Percentiles rank a stretch among this genome's conserved stretches.
These are phyloP conservation scores for Leptomonas pyrrhocoris DNA, from an alignment of 208 protist species.

Conservation along the genomic window DNA sequence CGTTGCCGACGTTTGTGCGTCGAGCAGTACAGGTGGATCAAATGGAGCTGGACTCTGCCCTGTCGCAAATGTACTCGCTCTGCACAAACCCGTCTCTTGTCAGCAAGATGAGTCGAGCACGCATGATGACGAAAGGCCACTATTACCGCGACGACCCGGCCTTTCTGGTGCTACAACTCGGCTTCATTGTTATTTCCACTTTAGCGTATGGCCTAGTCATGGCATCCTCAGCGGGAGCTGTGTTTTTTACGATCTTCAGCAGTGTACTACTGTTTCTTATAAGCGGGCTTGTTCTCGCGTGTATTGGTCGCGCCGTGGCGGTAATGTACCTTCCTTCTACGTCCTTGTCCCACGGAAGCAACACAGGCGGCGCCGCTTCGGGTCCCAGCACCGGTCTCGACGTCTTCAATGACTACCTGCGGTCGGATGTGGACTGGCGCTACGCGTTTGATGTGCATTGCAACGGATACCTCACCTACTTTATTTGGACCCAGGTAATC, in stretches of 20 bases:
- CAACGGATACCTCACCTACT: constrained; percentile 96
- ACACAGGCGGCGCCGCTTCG: not conserved
- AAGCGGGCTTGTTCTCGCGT: constrained; percentile 67
- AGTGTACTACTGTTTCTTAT: constrained; percentile 51
- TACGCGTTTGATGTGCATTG: constrained; percentile 98
- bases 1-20: constrained; percentile 72
- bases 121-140: constrained; percentile 97
- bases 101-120: constrained; percentile 84
- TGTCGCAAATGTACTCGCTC: constrained; percentile 92
- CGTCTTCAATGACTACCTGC: constrained; percentile 22
- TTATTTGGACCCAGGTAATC: constrained; percentile 92
- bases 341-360: constrained; percentile 3
- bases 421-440: constrained; percentile 89
- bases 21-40: constrained; percentile 87
- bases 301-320: constrained; percentile 41
- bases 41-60: constrained; percentile 92
- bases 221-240: constrained; percentile 40
- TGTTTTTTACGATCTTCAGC: constrained; percentile 53
- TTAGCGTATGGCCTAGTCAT: constrained; percentile 45
- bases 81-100: constrained; percentile 80
- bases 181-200: constrained; percentile 75
- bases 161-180: constrained; percentile 93
- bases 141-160: constrained; percentile 97
- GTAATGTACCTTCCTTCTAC: constrained; percentile 30
- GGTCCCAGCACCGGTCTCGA: constrained; percentile 7